Percentiles rank a stretch among this genome's conserved stretches.
These are phyloP conservation scores for Alternaria tenuissima DNA, from an alignment of 2,329 filamentous ascomycete species.

Conservation along the genomic window DNA sequence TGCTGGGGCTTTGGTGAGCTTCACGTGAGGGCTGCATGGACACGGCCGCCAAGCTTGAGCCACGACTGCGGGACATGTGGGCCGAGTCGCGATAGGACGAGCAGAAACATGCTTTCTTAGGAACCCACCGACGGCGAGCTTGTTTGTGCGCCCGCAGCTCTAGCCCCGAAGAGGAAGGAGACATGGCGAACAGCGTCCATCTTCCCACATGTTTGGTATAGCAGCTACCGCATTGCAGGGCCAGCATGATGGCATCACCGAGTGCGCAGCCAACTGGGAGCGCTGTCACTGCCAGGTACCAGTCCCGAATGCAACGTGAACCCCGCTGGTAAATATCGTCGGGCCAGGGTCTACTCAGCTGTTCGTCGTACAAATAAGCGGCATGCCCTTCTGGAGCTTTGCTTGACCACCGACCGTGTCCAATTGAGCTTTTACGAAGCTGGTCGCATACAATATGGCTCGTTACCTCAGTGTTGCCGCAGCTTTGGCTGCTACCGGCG, in stretches of 20 bases:
- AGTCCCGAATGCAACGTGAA: conserved; percentile 21
- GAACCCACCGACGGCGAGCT: conserved; percentile 32
- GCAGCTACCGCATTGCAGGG: conserved; percentile 14
- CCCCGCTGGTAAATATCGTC: conserved; percentile 21
- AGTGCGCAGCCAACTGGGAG: conserved; percentile 12
- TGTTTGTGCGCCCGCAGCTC: conserved; percentile 27
- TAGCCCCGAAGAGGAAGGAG: conserved; percentile 36
- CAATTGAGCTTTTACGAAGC: conserved; percentile 39
- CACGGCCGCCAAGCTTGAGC: conserved; percentile 27
- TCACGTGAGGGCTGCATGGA: conserved; percentile 14
- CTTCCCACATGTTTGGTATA: conserved; percentile 19
- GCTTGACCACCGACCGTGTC: conserved; percentile 31
- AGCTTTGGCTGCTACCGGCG: conserved; percentile 45
- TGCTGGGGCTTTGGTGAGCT: background rate
- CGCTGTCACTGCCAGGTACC: conserved; percentile 20
- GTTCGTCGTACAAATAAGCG: conserved; percentile 36
- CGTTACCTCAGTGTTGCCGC: conserved; percentile 44
- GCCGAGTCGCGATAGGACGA: conserved; percentile 29
- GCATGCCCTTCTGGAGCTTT: conserved; percentile 21
- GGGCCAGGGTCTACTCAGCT: conserved; percentile 11
- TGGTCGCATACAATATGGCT: conserved; percentile 44
- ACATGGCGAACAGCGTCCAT: conserved; percentile 16
- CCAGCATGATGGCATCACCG: conserved; percentile 30
- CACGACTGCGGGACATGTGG: conserved; percentile 19
- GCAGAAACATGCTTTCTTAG: conserved; percentile 34